A percentile compares a stretch with the other conserved stretches of the same genome.
phyloP scores from a whole-genome alignment of 2,329 filamentous ascomycete species.

The Davidsoniella virescens region DNA sequence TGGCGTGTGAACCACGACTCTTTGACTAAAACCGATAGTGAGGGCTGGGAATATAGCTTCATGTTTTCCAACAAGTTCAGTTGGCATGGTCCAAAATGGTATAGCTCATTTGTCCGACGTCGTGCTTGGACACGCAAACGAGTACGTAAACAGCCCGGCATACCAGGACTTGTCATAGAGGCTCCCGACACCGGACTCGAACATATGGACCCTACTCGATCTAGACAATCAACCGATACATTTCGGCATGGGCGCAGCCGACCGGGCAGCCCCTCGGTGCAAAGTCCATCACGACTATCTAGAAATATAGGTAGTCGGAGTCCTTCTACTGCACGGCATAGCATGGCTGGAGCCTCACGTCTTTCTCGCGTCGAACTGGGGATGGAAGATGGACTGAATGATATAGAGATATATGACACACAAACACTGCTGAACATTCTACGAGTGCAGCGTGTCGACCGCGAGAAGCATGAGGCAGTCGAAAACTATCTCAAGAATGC shows the following conservation, averaged over 20 bases:
- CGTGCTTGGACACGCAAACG: conserved; percentile 77
- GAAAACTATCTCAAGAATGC: conserved; percentile 60
- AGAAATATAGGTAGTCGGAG: conserved; percentile 1
- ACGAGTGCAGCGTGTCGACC: conserved; percentile 59
- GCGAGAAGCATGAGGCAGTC: conserved; percentile 77
- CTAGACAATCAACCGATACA: neutral
- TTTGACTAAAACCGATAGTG: conserved; percentile 54
- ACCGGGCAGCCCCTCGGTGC: neutral
- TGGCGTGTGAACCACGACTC: conserved; percentile 56
- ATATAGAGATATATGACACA: conserved; percentile 36
- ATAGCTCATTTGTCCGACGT: conserved; percentile 83
- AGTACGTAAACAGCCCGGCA: conserved; percentile 38
- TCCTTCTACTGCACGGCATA: conserved; percentile 1
- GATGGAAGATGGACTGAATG: conserved; percentile 34
- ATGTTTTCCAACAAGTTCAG: conserved; percentile 58
- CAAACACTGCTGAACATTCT: conserved; percentile 53
- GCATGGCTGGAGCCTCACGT: conserved; percentile 10
- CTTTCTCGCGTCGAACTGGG: conserved; percentile 28
- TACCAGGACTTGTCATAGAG: conserved; percentile 16
- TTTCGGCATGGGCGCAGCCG: neutral
- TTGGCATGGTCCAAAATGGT: conserved; percentile 89
- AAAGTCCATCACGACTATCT: neutral
- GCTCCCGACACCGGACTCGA: neutral
- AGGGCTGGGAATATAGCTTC: conserved; percentile 94
- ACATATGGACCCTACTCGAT: neutral